Percentiles rank a stretch among this genome's conserved stretches.
phyloP scores from a whole-genome alignment of 495 filamentous ascomycete species.

The Aspergillus campestris region DNA sequence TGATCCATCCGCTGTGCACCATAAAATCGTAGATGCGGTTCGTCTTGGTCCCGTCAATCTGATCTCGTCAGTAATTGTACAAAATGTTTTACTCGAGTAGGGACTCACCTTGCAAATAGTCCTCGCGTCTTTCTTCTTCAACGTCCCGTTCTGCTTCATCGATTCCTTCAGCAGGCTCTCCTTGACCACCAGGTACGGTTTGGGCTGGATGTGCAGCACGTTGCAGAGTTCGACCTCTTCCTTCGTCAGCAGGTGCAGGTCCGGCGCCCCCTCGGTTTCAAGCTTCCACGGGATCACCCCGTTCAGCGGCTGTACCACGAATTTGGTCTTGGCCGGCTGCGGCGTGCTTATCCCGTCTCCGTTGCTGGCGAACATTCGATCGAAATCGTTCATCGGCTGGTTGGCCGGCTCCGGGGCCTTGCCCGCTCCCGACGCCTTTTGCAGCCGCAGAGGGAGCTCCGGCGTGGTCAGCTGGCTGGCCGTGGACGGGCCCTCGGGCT shows the following conservation, averaged over 20 bases:
- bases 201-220: constrained; percentile 72
- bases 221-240: constrained; percentile 84
- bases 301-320: constrained; percentile 36
- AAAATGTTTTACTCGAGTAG: neutral
- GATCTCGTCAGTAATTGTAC: neutral
- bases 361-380: constrained; percentile 34
- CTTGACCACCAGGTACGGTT: constrained; percentile 92
- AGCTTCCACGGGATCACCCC: constrained; percentile 60
- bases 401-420: constrained; percentile 25
- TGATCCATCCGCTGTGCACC: constrained; percentile 86
- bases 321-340: constrained; percentile 40
- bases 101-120: constrained; percentile 54
- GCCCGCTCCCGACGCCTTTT: constrained; percentile 27
- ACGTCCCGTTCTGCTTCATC: constrained; percentile 69
- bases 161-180: constrained; percentile 81
- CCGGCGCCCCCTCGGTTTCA: constrained; percentile 64
- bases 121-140: constrained; percentile 87
- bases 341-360: constrained; percentile 29
- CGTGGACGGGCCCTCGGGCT: constrained; percentile 62
- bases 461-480: constrained; percentile 66
- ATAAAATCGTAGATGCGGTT: constrained; percentile 87
- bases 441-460: constrained; percentile 59
- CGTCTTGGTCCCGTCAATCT: constrained; percentile 59
- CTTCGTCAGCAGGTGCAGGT: constrained; percentile 75
- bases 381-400: constrained; percentile 32